Evolutionary conservation across 495 filamentous ascomycete species (phyloP), one percentile per base, ranked within the genome.

Genomic region (Penicillium egyptiacum): DNA sequence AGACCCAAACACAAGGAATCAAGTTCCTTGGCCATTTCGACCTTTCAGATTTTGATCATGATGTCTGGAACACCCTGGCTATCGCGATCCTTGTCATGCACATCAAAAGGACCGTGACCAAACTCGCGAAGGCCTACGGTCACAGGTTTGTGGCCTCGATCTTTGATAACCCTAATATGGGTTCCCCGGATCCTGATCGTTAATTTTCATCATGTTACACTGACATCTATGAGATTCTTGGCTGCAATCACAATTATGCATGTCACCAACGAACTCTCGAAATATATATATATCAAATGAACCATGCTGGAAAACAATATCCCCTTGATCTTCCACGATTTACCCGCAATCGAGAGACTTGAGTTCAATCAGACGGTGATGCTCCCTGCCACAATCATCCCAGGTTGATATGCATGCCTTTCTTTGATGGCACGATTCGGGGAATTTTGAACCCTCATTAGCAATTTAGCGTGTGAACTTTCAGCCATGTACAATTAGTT

Each of bases 61-160:
- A 80, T 60, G 76, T 79, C 2, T 81, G 79, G 79, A 75, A 76
- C 55, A 76, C 75, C 7, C 65, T 80, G 26, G 73, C 75, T 1
- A 43, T 80, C 28, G 71, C 76, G 1, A 77, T 80, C 35, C 55
- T 67, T 4, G 63, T 78, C 8, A 66, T 75, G 58, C 62, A 72
- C 56, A 65, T 73, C 14, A 64, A 76, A 20, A 68, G 68, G 20
- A 71, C 69, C 25, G 66, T 78, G 67, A 39, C 59, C 16, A 52
- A 64, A n/a, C 61, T 80, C 28, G 59, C 68, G 2, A n/a, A 50
- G 28, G 31, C 25, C 5, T 59, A 64, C 22, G 7, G 50, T 9
- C 20, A 33, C 10, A 31, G 37, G 6, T 28, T 40, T 1, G 26
- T 59, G 4, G 31, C 43, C 1, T 31, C 39, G n/a, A 43, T 42